Conservation (phyloP, 331 rosid genomes). For the Acacia pycnantha region DNA sequence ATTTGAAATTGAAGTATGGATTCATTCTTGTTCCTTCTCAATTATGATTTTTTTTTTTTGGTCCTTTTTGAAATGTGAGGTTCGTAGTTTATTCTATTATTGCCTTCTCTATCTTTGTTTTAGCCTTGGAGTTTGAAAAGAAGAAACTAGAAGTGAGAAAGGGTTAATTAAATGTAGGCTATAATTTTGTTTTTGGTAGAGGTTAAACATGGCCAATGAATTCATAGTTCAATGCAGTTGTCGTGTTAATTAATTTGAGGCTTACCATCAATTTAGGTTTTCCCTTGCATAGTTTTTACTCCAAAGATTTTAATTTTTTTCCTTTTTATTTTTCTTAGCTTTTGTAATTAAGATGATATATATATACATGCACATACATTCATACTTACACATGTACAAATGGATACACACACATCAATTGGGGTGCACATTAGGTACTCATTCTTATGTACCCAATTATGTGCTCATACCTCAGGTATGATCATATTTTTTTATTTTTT, state of each 20-base stretch:
- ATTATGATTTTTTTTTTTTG: not conserved
- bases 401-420: no score
- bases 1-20: not conserved
- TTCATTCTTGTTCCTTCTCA: not conserved
- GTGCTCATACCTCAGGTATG: no score
- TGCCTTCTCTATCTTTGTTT: not conserved
- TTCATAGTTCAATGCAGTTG: not conserved
- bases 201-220: not conserved
- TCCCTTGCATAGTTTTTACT: not conserved
- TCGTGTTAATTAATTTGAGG: conserved; percentile 6
- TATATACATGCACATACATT: not conserved
- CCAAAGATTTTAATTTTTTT: not conserved
- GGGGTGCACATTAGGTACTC: no score
- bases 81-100: not conserved
- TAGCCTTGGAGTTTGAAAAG: no score
- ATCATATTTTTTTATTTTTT: no score
- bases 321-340: not conserved
- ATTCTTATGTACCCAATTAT: no score
- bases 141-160: not conserved
- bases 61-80: not conserved
- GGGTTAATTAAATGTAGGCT: not conserved
- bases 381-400: no score
- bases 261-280: not conserved
- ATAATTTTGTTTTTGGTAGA: not conserved
- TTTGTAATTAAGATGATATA: not conserved